These are phyloP conservation scores for Trypanosoma theileri DNA, from an alignment of 208 protist species.

Conservation along the genomic window DNA sequence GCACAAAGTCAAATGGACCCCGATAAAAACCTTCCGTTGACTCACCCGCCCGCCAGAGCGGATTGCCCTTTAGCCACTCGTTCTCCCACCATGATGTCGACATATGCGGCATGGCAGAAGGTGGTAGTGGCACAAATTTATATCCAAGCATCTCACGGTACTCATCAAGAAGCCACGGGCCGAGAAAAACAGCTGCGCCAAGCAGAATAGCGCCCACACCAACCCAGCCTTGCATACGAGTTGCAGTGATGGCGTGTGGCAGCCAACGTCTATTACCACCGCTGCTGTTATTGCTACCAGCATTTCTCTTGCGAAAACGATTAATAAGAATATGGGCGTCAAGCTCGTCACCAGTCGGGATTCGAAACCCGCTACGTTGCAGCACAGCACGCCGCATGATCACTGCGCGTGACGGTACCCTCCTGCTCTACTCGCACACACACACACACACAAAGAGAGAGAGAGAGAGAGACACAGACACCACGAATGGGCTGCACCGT, in stretches of 20 bases:
- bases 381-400: conserved; percentile 17
- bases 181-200: conserved; percentile 64
- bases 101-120: conserved; percentile 63
- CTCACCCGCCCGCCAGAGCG: conserved; percentile 78
- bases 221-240: conserved; percentile 63
- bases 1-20: conserved; percentile 63
- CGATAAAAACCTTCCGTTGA: conserved; percentile 57
- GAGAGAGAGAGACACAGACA: too few species aligned
- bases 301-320: conserved; percentile 31
- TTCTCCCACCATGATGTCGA: conserved; percentile 90
- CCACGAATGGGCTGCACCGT: too few species aligned
- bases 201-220: conserved; percentile 68
- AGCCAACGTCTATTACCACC: conserved; percentile 15
- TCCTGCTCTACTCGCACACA: too few species aligned
- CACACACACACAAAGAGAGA: too few species aligned
- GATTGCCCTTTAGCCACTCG: conserved; percentile 85
- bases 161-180: conserved; percentile 78
- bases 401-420: not conserved
- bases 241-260: conserved; percentile 54
- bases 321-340: conserved; percentile 56
- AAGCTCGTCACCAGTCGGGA: conserved; percentile 44
- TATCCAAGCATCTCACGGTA: conserved; percentile 64
- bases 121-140: conserved; percentile 61
- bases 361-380: conserved; percentile 15
- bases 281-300: conserved; percentile 17